phyloP scores from a whole-genome alignment of 164 flowering plant species.

The Aristolochia contorta region DNA sequence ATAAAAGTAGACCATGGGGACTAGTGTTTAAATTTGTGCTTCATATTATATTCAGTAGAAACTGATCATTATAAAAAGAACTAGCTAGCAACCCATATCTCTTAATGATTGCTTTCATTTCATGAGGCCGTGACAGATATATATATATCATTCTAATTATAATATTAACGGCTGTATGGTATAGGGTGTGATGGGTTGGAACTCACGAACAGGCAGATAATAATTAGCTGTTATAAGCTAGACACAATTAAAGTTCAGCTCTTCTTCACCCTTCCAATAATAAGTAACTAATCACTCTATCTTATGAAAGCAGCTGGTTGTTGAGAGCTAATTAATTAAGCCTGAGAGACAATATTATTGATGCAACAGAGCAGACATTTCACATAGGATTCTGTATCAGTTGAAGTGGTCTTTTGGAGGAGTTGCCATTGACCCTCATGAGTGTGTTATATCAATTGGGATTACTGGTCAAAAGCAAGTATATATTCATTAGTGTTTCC shows the following conservation, averaged over 20 bases:
- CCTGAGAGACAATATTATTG: too few relatives aligned
- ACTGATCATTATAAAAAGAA: too few relatives aligned
- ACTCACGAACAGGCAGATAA: not conserved
- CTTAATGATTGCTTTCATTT: not conserved
- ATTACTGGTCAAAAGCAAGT: constrained; percentile 40
- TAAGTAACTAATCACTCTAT: too few relatives aligned
- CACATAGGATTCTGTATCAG: constrained; percentile 15
- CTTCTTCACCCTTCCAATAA: not conserved
- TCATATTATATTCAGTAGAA: too few relatives aligned
- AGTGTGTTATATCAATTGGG: not conserved
- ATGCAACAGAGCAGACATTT: too few relatives aligned
- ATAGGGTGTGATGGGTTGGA: not conserved
- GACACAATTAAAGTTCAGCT: not conserved
- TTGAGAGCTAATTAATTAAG: too few relatives aligned
- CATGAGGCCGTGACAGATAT: not conserved
- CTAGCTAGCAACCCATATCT: too few relatives aligned
- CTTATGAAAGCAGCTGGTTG: too few relatives aligned
- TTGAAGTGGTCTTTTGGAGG: constrained; percentile 7
- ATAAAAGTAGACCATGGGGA: too few relatives aligned
- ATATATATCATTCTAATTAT: not conserved
- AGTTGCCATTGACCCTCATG: constrained; percentile 13
- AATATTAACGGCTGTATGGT: not conserved
- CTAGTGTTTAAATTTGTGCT: too few relatives aligned
- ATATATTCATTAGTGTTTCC: constrained; percentile 36
- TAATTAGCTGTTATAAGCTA: not conserved